These are phyloP conservation scores for Wickerhamomyces queroliae DNA, from an alignment of 805 yeast species.

Conservation along the genomic window DNA sequence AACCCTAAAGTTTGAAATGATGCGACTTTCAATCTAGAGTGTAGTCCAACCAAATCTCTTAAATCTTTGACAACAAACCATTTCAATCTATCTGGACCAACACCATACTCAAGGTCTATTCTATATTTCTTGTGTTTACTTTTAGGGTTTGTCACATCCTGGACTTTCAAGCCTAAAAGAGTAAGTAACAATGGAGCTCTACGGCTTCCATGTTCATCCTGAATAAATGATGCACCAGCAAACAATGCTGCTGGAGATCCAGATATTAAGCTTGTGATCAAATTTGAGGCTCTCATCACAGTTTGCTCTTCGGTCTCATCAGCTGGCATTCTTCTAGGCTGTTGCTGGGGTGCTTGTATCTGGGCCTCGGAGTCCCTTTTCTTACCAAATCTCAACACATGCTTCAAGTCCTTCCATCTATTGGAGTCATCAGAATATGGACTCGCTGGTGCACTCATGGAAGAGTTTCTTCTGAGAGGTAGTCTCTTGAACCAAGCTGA, in stretches of 20 bases:
- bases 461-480: neutral
- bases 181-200: conserved; percentile 81
- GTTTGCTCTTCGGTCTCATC: conserved; percentile 20
- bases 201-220: conserved; percentile 69
- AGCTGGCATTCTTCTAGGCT: neutral
- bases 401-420: conserved; percentile 22
- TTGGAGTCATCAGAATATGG: conserved; percentile 4
- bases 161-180: conserved; percentile 60
- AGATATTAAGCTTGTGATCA: conserved; percentile 48
- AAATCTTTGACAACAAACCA: conserved; percentile 78
- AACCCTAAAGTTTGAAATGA: conserved; percentile 31
- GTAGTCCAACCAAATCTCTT: conserved; percentile 66
- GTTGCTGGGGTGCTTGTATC: neutral
- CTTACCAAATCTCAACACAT: conserved; percentile 20
- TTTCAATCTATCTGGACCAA: conserved; percentile 67
- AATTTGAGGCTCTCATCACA: conserved; percentile 30
- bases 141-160: conserved; percentile 36
- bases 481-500: conserved; percentile 3
- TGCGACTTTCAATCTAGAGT: conserved; percentile 57
- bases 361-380: conserved; percentile 4
- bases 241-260: conserved; percentile 74
- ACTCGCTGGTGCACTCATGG: neutral
- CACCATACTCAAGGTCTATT: conserved; percentile 85
- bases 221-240: conserved; percentile 65
- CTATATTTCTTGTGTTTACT: conserved; percentile 38